Base-by-base conservation (phyloP, 805 yeast genomes). In the Starmerella apicola region DNA sequence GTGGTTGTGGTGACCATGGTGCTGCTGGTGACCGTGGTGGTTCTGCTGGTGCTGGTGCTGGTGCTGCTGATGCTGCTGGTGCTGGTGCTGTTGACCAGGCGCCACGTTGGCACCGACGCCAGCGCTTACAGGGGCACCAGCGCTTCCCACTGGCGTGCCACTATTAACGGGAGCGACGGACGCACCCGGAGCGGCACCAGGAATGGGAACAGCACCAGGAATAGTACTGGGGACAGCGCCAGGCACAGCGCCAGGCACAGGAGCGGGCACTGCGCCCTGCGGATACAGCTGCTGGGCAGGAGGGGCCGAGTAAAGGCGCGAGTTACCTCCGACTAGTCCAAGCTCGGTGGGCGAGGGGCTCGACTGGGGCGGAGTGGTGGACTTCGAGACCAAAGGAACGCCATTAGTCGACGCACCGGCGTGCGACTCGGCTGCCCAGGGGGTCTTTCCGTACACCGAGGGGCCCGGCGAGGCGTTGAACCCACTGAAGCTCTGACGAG, bases 401-500 rank as follows among this genome's bases (percentile, higher is more conserved):
- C n/a, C 34, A 10, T 8, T 16, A 10, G 38, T 9, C 17, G 33
- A 19, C 7, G 34, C 28, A 7, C 23, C 22, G 5, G 33, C 32
- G 4, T 27, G 17, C 25, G 32, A 10, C 20, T 37, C 44, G 23
- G 34, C 23, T 15, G 41, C 31, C 42, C 39, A 33, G 8, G 37
- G 42, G 12, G 36, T 30, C 7, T 30, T 36, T 17, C 32, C 34
- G 31, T 27, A 36, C n/a, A 22, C 33, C n/a, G 41, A 9, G 7
- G 48, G 22, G 19, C 29, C 29, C 20, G 43, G 25, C 29, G 36
- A 28, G 29, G 28, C 18, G 38, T 29, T 35, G 36, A 41, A 38
- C 15, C 32, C 32, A 18, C 33, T 13, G 32, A 40, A 41, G 30
- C 42, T 42, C 41, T 38, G 44, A 24, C 50, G 45, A n/a, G 50